Conservation (phyloP, 192 early-diverging fungal species). For the Umbelopsis sp. region DNA sequence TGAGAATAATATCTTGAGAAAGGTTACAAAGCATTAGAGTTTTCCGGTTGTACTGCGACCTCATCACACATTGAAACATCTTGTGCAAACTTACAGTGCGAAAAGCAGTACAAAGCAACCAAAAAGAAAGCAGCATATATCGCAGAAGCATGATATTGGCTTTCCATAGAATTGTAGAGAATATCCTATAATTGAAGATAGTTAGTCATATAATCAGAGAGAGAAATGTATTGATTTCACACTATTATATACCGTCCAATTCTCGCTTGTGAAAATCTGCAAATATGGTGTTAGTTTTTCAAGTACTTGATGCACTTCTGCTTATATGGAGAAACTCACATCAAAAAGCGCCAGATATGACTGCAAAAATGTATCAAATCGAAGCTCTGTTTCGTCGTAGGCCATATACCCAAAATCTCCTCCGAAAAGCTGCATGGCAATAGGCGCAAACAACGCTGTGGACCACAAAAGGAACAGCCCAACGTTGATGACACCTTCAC, state of each 20-base stretch:
- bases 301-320: not conserved
- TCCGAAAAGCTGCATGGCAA: conserved; percentile 42
- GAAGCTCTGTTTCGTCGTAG: conserved; percentile 2
- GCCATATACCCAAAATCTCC: conserved; percentile 31
- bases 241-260: conserved; percentile 31
- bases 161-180: conserved; percentile 52
- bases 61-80: not conserved
- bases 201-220: not conserved
- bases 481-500: conserved; percentile 38
- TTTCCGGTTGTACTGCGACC: not conserved
- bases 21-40: not conserved
- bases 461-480: conserved; percentile 33
- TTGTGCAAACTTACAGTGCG: conserved; percentile 49
- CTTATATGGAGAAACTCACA: conserved; percentile 1
- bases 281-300: not conserved
- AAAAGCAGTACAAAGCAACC: conserved; percentile 50
- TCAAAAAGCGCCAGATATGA: conserved; percentile 33
- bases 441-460: conserved; percentile 31
- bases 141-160: conserved; percentile 38
- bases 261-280: conserved; percentile 39
- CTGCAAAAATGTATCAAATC: conserved; percentile 42
- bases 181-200: conserved; percentile 37
- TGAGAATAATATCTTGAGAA: conserved; percentile 49
- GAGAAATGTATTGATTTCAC: not conserved
- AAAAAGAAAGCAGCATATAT: conserved; percentile 47